A percentile compares a stretch with the other conserved stretches of the same genome.
Evolutionary conservation across 306 rosid species (phyloP).

Genomic region (Comarum palustre): DNA sequence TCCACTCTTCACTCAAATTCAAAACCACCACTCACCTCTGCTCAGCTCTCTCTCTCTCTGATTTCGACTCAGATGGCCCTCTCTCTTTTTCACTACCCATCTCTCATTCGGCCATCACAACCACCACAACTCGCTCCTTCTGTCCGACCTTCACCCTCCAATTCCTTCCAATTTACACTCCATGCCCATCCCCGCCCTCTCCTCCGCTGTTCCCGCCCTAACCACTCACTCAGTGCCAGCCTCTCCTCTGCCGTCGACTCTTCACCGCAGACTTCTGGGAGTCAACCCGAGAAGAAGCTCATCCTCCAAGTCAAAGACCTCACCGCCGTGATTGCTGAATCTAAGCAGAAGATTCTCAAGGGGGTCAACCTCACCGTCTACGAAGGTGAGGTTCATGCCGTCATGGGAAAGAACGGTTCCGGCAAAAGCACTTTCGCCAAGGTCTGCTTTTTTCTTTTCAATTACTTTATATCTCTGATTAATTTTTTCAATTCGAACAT

Average conservation of each 20-base stretch:
- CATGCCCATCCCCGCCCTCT: constrained; percentile 21
- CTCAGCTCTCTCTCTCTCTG: background rate
- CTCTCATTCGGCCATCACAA: constrained; percentile 1
- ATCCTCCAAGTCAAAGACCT: constrained; percentile 74
- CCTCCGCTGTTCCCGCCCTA: constrained; percentile 23
- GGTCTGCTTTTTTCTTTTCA: constrained; percentile 25
- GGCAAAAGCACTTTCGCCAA: constrained; percentile 94
- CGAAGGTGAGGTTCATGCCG: constrained; percentile 90
- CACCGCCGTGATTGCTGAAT: constrained; percentile 64
- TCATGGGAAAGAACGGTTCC: constrained; percentile 96
- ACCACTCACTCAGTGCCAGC: constrained; percentile 9
- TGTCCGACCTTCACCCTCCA: constrained; percentile 21
- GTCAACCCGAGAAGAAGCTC: constrained; percentile 35
- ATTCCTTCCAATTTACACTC: constrained; percentile 6
- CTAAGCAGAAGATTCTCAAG: constrained; percentile 57
- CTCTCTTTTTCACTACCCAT: background rate
- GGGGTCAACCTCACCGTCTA: constrained; percentile 73
- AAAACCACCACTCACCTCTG: too few species aligned
- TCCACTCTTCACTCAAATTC: too few species aligned
- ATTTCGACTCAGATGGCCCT: constrained; percentile 2
- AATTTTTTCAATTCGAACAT: background rate
- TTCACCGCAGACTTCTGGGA: constrained; percentile 8
- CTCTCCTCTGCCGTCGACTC: constrained; percentile 35
- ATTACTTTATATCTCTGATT: background rate
- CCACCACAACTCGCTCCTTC: constrained; percentile 12